Evolutionary conservation across 1,284 basidiomycete genomes (phyloP).

Genomic region (Ceratobasidium sp.): DNA sequence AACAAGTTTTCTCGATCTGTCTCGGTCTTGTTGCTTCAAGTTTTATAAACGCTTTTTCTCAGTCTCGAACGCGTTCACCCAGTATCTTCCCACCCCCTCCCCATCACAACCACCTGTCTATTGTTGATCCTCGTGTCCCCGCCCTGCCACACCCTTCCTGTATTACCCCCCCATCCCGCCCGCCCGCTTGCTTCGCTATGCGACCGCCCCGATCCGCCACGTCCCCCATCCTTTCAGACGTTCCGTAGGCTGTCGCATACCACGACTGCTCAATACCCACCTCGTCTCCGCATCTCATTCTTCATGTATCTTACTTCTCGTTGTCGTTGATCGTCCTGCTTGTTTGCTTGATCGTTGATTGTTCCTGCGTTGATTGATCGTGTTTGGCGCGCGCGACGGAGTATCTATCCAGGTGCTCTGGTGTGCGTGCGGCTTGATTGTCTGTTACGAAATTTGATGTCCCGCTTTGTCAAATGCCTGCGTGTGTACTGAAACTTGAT

Average conservation of each 20-base stretch:
- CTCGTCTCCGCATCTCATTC: background rate
- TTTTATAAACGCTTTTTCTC: conserved; percentile 21
- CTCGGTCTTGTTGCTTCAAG: too few relatives aligned
- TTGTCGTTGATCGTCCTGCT: background rate
- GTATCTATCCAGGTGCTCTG: too few relatives aligned
- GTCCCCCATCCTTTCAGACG: background rate
- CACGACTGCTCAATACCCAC: background rate
- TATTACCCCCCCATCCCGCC: too few relatives aligned
- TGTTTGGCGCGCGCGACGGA: too few relatives aligned
- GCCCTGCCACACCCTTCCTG: background rate
- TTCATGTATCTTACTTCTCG: background rate
- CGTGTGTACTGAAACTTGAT: too few relatives aligned
- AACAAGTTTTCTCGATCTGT: too few relatives aligned
- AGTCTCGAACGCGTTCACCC: conserved; percentile 10
- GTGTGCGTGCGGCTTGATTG: too few relatives aligned
- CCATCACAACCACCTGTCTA: background rate
- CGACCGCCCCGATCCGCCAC: conserved; percentile 2
- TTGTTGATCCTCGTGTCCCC: background rate
- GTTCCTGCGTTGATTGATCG: too few relatives aligned
- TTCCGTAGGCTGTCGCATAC: conserved; percentile 13
- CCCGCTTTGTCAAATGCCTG: too few relatives aligned
- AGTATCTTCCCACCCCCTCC: conserved; percentile 10
- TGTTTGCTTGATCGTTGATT: too few relatives aligned
- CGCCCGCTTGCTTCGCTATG: too few relatives aligned
- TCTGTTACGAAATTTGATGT: too few relatives aligned